Conservation (phyloP, 2,329 filamentous ascomycete species). For the Diplodia seriata region DNA sequence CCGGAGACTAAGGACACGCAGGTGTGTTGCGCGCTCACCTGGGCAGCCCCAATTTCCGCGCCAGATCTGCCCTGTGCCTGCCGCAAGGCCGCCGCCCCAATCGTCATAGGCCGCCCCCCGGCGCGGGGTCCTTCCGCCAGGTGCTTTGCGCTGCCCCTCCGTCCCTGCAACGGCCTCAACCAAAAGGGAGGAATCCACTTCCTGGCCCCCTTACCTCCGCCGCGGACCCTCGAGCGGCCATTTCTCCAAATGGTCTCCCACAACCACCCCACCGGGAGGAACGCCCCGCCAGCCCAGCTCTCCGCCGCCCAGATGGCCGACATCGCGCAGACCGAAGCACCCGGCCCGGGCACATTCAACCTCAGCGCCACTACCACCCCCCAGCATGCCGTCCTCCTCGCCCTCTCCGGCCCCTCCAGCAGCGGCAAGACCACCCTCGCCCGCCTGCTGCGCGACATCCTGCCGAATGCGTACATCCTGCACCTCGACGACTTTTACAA, state of each 20-base stretch:
- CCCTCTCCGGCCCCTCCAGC: constrained; percentile 87
- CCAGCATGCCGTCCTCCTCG: constrained; percentile 66
- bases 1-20: constrained; percentile 24
- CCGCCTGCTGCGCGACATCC: constrained; percentile 80
- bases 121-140: constrained; percentile 20
- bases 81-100: neutral
- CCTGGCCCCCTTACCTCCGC: constrained; percentile 6
- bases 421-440: constrained; percentile 95
- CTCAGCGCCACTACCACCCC: constrained; percentile 7
- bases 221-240: constrained; percentile 4
- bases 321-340: constrained; percentile 10
- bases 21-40: constrained; percentile 25
- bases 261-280: constrained; percentile 23
- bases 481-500: constrained; percentile 98
- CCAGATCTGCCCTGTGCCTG: constrained; percentile 17
- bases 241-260: constrained; percentile 14
- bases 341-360: constrained; percentile 5
- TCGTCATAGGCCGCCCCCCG: constrained; percentile 25
- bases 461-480: constrained; percentile 76
- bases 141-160: constrained; percentile 19
- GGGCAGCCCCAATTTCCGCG: constrained; percentile 28
- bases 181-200: neutral
- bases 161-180: constrained; percentile 10
- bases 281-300: constrained; percentile 3
- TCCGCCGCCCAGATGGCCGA: constrained; percentile 1